Base-by-base conservation (phyloP, 257 asterid species). In the Przewalskia tangutica region DNA sequence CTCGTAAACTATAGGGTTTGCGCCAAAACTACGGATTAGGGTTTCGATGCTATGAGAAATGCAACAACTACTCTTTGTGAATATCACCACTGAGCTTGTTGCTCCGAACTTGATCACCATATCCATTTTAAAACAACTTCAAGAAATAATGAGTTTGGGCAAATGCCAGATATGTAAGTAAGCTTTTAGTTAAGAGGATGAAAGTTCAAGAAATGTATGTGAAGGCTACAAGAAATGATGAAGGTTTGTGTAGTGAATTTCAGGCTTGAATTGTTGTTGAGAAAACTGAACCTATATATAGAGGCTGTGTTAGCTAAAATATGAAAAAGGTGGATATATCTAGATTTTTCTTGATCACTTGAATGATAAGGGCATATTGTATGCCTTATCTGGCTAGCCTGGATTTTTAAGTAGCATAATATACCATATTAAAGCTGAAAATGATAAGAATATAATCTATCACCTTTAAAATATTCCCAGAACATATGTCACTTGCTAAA, bases 21-120 rank as follows among this genome's bases (percentile, higher is more conserved):
- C 79, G 11, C 59, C 79, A 71, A 71, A 71, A 71, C 42, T 46
- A 6, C 78, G 78, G 0, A 71, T 46, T 11, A 71, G 42, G 3
- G 42, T 71, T 46, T 71, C 79, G 14, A 71, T 71, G 20, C 59
- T 20, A 14, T 71, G 79, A 44, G 79, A 71, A 11, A 71, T 71
- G 42, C 79, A 71, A 46, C 78, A 71, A 46, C 10, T 71, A 20
- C 59, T 71, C 58, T 71, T 71, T 5, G 18, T 11, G 36, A 71
- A 71, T 0, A 71, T 71, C 6, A 71, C 79, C 4, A 46, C 79
- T 0, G 59, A 0, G 42, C 79, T 71, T 46, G 42, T 0, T 46
- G 20, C 1, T 71, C 79, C 79, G 20, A 71, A 71, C 79, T 71
- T 71, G 59, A 46, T 71, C 79, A 71, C 79, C 79, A 46, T 46